Evolutionary conservation across 768 basidiomycete species (phyloP), one percentile per base, ranked within the genome.

Genomic region (Gloeostereum incarnatum): DNA sequence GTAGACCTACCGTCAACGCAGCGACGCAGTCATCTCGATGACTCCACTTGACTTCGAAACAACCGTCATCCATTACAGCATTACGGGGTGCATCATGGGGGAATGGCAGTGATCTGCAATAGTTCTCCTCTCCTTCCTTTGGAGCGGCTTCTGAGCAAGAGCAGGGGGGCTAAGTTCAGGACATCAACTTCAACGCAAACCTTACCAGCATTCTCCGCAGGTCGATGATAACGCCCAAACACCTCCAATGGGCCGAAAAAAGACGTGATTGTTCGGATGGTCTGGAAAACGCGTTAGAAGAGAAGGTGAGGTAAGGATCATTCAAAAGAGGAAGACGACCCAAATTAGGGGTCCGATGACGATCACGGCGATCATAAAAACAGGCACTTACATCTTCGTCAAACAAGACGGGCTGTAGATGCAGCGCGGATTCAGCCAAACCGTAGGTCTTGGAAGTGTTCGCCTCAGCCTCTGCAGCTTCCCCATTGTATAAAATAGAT

Each of bases 11-110:
- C 71, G 75, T 73, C 33, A 84, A 62, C 17, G 86, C 86, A 43
- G 62, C 73, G 29, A 86, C 69, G 42, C 79, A 82, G 46, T 89
- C 78, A 43, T 85, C 79, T 30, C 86, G 69, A 53, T 83, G 74
- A 19, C 69, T 63, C 81, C 82, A 90, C 51, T 88, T 90, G 27
- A 87, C 66, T 49, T 82, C 81, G 76, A 81, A 88, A 42, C 79
- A 78, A 4, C 65, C 57, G 1, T 48, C 44, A 37, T 77, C 72
- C 83, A 85, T 87, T 8, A 49, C 48, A 4, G 66, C 30, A 23
- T 65, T 65, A 29, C 78, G 75, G 19, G 69, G 68, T 3, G 61
- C 66, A 48, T 77, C 58, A 47, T 88, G 85, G 3, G 79, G 78
- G 29, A 46, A 47, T 6, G 75, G 73, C 44, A 52, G n/a, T n/a